Percentiles rank a stretch among this genome's conserved stretches.
Conservation (phyloP, 78 protist species). For the Bodo saltans region DNA sequence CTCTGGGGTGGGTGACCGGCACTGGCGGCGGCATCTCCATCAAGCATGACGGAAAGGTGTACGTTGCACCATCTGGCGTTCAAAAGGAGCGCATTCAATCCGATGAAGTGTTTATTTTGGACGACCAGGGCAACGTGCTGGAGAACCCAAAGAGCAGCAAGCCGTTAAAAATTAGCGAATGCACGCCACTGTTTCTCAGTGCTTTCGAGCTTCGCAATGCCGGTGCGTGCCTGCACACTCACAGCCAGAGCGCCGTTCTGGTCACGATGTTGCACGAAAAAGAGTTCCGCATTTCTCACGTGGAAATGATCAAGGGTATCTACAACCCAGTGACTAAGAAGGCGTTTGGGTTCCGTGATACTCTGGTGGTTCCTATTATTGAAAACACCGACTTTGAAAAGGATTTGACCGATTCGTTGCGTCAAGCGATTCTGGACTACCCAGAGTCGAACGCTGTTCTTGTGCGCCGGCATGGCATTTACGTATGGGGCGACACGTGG, state of each 20-base stretch:
- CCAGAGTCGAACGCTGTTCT: conserved; percentile 80
- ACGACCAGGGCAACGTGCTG: conserved; percentile 42
- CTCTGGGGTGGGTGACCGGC: conserved; percentile 31
- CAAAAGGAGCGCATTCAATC: conserved; percentile 78
- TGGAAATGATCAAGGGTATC: conserved; percentile 88
- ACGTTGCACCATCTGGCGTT: conserved; percentile 85
- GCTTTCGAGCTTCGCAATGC: conserved; percentile 65
- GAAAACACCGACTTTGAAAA: conserved; percentile 68
- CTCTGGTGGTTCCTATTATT: conserved; percentile 79
- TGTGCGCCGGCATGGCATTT: conserved; percentile 87
- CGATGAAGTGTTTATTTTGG: conserved; percentile 66
- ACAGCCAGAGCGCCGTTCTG: conserved; percentile 51
- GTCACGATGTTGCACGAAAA: conserved; percentile 66
- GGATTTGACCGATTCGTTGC: conserved; percentile 30
- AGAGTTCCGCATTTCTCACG: conserved; percentile 74
- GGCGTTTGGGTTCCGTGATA: conserved; percentile 51
- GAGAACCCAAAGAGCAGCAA: conserved; percentile 36
- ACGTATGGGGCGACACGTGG: conserved; percentile 90
- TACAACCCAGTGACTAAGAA: background rate
- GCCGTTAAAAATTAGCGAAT: conserved; percentile 32
- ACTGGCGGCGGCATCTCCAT: conserved; percentile 41
- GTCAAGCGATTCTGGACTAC: conserved; percentile 55
- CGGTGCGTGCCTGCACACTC: conserved; percentile 85
- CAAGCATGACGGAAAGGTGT: conserved; percentile 41
- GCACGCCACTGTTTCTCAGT: conserved; percentile 75